phyloP scores from a whole-genome alignment of 2,329 filamentous ascomycete species.

The Alternaria sp. region DNA sequence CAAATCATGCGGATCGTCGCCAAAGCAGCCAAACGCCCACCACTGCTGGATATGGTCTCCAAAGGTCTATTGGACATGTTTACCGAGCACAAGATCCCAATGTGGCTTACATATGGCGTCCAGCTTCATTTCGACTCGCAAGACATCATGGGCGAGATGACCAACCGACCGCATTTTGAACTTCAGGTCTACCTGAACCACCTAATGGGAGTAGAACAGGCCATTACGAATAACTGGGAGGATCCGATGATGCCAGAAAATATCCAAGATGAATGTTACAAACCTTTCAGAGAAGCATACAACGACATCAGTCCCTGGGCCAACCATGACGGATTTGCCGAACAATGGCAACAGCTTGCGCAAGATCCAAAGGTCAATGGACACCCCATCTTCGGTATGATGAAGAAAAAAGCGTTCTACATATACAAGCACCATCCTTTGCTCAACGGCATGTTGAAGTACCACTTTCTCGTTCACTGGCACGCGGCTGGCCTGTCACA shows the following conservation, averaged over 20 bases:
- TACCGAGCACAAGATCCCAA: background rate
- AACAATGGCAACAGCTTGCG: background rate
- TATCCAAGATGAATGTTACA: background rate
- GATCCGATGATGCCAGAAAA: background rate
- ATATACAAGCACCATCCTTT: background rate
- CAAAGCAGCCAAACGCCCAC: background rate
- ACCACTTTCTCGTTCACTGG: background rate
- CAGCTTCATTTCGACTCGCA: conserved; percentile 3
- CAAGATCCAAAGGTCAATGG: background rate
- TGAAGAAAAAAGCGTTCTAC: background rate
- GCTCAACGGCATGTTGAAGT: background rate
- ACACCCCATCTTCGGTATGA: background rate
- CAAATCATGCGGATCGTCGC: background rate
- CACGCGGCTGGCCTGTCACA: background rate
- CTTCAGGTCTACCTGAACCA: background rate
- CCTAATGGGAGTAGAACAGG: background rate
- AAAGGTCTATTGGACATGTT: background rate
- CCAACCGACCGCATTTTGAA: background rate
- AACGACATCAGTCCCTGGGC: background rate
- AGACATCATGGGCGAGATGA: conserved; percentile 3
- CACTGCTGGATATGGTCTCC: background rate
- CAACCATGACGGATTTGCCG: background rate
- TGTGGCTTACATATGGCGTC: conserved; percentile 1
- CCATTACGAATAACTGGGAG: background rate
- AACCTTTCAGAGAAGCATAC: background rate